Conservation (phyloP, 139 green algal species). For the Astrephomene gubernaculifera region DNA sequence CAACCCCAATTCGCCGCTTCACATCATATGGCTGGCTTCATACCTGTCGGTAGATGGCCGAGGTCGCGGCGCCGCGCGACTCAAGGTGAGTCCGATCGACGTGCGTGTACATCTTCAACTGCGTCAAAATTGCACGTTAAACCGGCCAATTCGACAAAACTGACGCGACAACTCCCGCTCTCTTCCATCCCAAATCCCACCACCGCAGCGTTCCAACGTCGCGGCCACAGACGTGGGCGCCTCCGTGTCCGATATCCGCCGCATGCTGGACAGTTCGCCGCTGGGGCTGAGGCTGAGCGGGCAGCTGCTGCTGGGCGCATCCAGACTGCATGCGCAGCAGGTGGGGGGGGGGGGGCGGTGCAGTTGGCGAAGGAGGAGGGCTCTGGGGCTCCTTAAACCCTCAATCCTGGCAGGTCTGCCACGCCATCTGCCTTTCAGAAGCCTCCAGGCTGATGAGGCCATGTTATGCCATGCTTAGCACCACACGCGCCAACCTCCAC, state of each 20-base stretch:
- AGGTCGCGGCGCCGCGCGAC: neutral
- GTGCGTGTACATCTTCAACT: neutral
- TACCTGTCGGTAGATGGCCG: neutral
- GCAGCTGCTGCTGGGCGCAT: constrained; percentile 38
- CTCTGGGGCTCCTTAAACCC: neutral
- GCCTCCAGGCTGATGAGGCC: no score
- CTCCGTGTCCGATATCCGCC: neutral
- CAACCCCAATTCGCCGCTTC: constrained; percentile 12
- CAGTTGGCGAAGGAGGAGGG: neutral
- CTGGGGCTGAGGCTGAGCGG: constrained; percentile 27
- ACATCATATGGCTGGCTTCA: constrained; percentile 10
- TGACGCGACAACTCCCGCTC: no score
- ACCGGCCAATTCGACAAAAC: no score
- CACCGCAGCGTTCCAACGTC: neutral
- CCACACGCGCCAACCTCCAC: neutral
- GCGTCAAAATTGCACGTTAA: neutral
- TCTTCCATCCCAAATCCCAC: neutral
- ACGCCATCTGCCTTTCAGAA: neutral
- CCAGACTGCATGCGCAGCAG: constrained; percentile 10
- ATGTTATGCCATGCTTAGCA: neutral
- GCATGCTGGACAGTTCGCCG: neutral
- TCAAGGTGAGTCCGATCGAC: neutral
- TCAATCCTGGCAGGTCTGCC: neutral
- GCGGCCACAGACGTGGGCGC: neutral
- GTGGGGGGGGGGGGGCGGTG: neutral